A percentile compares a stretch with the other conserved stretches of the same genome.
phyloP scores from a whole-genome alignment of 805 yeast genomes.

The Sporopachydermia quercuum region DNA sequence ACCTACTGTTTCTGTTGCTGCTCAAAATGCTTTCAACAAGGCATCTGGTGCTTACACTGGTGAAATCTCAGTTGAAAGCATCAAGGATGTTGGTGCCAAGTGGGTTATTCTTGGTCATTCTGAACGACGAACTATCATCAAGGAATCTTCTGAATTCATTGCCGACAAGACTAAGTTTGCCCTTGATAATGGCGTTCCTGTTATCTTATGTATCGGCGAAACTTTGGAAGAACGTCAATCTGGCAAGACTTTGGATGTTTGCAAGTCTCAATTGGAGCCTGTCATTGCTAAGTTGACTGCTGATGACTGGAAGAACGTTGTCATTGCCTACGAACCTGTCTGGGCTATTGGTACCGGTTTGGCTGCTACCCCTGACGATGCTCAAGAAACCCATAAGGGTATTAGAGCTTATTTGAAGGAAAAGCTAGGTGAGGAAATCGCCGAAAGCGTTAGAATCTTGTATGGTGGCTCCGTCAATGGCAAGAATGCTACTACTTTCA shows the following conservation, averaged over 20 bases:
- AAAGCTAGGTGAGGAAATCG: slow-evolving; percentile 65
- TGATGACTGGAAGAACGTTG: slow-evolving; percentile 81
- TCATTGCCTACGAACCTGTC: slow-evolving; percentile 97
- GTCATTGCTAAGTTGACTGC: slow-evolving; percentile 53
- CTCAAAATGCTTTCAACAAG: slow-evolving; percentile 83
- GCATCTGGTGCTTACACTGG: slow-evolving; percentile 97
- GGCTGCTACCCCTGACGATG: slow-evolving; percentile 97
- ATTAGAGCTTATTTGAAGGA: slow-evolving; percentile 73
- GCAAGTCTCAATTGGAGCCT: slow-evolving; percentile 81
- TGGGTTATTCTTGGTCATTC: slow-evolving; percentile 98
- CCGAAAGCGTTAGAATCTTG: slow-evolving; percentile 72
- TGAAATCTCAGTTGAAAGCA: slow-evolving; percentile 77
- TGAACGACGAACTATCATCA: slow-evolving; percentile 90
- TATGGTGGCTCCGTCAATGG: slow-evolving; percentile 99
- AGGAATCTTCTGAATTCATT: slow-evolving; percentile 79
- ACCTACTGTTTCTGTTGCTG: slow-evolving; percentile 64
- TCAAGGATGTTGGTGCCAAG: slow-evolving; percentile 81
- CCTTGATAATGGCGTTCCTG: slow-evolving; percentile 75
- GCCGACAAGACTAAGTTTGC: slow-evolving; percentile 94
- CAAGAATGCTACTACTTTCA: slow-evolving; percentile 78
- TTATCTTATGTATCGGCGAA: slow-evolving; percentile 96
- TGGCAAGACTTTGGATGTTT: slow-evolving; percentile 72
- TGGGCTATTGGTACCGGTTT: slow-evolving; percentile 99
- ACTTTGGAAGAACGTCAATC: slow-evolving; percentile 89
- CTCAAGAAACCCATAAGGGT: slow-evolving; percentile 84